Conservation (phyloP, 2,329 filamentous ascomycete genomes). For the Zymoseptoria crescenta region DNA sequence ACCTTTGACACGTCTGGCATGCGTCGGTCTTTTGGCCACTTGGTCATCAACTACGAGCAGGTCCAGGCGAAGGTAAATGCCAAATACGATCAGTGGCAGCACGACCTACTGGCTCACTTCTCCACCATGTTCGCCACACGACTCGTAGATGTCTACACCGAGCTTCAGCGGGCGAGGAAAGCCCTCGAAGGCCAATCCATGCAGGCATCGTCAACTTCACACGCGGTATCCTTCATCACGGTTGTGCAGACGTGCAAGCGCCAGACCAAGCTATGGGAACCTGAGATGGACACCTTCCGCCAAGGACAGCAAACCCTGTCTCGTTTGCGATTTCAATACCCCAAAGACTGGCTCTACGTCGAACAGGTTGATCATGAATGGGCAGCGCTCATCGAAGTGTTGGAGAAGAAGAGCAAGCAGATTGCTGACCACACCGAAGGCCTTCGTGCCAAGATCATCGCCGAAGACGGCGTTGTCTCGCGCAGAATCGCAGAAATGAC, state of each 20-base stretch:
- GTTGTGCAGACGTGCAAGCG: conserved; percentile 94
- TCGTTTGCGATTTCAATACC: conserved; percentile 88
- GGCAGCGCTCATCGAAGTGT: conserved; percentile 84
- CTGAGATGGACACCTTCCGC: conserved; percentile 90
- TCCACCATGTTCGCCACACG: conserved; percentile 78
- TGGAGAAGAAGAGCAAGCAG: conserved; percentile 86
- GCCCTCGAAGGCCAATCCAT: conserved; percentile 88
- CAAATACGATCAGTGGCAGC: conserved; percentile 99
- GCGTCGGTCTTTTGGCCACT: conserved; percentile 83
- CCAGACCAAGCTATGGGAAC: conserved; percentile 87
- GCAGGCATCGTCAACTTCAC: conserved; percentile 88
- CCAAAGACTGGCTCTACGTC: conserved; percentile 87
- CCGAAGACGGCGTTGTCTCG: conserved; percentile 84
- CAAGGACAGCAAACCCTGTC: conserved; percentile 89
- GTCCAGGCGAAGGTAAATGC: conserved; percentile 98
- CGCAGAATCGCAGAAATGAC: conserved; percentile 83
- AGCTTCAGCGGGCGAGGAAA: conserved; percentile 81
- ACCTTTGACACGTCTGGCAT: conserved; percentile 98
- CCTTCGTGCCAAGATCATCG: conserved; percentile 84
- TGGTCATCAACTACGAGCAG: conserved; percentile 95
- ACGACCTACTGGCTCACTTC: conserved; percentile 92
- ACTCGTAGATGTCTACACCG: conserved; percentile 85
- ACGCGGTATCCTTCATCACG: conserved; percentile 97
- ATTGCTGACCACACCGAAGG: conserved; percentile 95
- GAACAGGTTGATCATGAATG: conserved; percentile 96